Evolutionary conservation across 371 early-diverging fungal species (phyloP).

Genomic region (Actinomortierella ambigua): DNA sequence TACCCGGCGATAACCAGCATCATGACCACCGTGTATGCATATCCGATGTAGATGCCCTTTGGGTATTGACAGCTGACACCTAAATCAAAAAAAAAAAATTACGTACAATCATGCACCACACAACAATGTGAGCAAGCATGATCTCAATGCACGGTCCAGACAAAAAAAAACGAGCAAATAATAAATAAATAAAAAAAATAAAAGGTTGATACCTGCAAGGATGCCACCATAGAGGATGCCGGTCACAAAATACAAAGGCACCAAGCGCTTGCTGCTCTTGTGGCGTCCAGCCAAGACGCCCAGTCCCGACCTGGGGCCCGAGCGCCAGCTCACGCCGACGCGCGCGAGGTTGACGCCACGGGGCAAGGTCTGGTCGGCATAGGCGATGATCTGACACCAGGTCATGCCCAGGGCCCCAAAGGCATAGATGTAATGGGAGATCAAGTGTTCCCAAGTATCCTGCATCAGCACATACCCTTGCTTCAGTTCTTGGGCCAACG

Average conservation of each 20-base stretch:
- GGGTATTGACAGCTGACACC: constrained; percentile 44
- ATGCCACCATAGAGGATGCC: constrained; percentile 35
- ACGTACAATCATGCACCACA: neutral
- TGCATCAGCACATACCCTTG: constrained; percentile 59
- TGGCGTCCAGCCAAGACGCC: neutral
- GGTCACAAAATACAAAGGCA: constrained; percentile 23
- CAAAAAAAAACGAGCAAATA: neutral
- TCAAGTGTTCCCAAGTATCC: constrained; percentile 59
- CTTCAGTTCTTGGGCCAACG: constrained; percentile 33
- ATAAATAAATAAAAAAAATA: constrained; percentile 1
- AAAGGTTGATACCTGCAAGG: constrained; percentile 25
- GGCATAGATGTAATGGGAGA: constrained; percentile 67
- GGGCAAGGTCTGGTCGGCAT: constrained; percentile 33
- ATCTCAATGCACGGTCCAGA: neutral
- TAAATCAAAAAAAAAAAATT: neutral
- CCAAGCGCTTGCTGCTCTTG: constrained; percentile 15
- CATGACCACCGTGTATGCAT: constrained; percentile 10
- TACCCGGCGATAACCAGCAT: constrained; percentile 13
- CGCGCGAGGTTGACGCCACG: constrained; percentile 8
- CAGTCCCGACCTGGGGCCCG: neutral
- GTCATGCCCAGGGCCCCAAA: constrained; percentile 61
- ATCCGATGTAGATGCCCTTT: constrained; percentile 36
- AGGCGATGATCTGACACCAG: constrained; percentile 59
- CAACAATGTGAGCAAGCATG: neutral
- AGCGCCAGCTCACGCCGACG: constrained; percentile 13